Evolutionary conservation across 345 rosid species (phyloP).

Genomic region (Ceriops zippeliana): DNA sequence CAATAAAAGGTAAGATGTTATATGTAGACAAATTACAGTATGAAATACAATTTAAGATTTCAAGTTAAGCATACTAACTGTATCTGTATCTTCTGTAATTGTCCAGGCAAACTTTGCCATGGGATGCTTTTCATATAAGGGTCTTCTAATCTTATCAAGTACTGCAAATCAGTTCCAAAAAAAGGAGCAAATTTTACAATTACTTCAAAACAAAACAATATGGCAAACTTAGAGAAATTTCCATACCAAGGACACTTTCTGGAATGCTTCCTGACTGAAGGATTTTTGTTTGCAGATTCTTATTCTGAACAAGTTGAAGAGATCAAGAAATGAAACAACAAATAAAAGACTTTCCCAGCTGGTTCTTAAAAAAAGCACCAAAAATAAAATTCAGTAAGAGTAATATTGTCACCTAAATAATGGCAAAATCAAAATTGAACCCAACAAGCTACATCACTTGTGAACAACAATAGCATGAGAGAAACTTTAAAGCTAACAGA

Average conservation of each 20-base stretch:
- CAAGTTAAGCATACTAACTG: conserved; percentile 42
- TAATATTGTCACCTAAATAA: background rate
- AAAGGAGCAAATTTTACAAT: conserved; percentile 19
- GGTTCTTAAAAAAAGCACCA: background rate
- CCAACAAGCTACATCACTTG: conserved; percentile 1
- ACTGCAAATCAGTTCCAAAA: conserved; percentile 42
- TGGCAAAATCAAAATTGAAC: background rate
- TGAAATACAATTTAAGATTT: background rate
- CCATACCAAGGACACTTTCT: conserved; percentile 66
- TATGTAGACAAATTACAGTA: conserved; percentile 7
- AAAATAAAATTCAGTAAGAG: conserved; percentile 1
- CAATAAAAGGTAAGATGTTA: background rate
- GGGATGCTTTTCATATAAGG: conserved; percentile 91
- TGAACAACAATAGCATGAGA: conserved; percentile 12
- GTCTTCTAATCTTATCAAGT: conserved; percentile 80
- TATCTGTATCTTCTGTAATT: conserved; percentile 74
- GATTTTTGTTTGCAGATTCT: conserved; percentile 51
- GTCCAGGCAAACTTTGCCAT: conserved; percentile 94
- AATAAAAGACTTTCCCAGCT: background rate
- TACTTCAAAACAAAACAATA: conserved; percentile 10
- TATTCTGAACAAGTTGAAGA: conserved; percentile 43
- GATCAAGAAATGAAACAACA: background rate
- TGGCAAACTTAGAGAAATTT: conserved; percentile 6
- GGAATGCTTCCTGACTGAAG: conserved; percentile 62
- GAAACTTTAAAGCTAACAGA: too few species aligned